Conservation (phyloP, 208 protist genomes). For the Wallacemonas sp. region DNA sequence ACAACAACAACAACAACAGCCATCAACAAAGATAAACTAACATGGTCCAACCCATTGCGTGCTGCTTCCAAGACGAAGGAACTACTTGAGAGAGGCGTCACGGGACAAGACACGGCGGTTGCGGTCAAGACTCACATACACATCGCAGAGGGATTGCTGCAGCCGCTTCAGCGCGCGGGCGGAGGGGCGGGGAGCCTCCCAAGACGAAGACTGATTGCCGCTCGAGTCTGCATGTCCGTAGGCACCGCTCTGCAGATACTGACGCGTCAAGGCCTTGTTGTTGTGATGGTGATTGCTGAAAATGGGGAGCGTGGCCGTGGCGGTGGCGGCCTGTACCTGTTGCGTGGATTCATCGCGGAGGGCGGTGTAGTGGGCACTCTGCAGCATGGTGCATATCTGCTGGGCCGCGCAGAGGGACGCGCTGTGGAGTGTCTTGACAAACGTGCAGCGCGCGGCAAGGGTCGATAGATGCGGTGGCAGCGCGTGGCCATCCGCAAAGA, state of each 20-base stretch:
- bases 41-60: no score
- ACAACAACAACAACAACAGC: no score
- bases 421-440: conserved; percentile 5
- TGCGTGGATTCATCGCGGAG: conserved; percentile 1
- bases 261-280: no score
- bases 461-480: background rate
- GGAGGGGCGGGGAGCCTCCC: conserved; percentile 6
- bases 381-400: conserved; percentile 3
- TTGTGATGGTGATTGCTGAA: background rate
- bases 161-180: conserved; percentile 9
- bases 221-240: background rate
- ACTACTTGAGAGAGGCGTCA: background rate
- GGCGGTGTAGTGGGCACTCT: conserved; percentile 7
- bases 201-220: background rate
- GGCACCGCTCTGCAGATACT: background rate
- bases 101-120: background rate
- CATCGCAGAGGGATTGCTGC: conserved; percentile 3
- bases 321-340: conserved; percentile 1
- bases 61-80: background rate
- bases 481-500: background rate
- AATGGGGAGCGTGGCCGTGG: background rate
- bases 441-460: background rate
- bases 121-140: background rate
- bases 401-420: background rate
- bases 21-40: no score